A percentile compares a stretch with the other conserved stretches of the same genome.
These are phyloP conservation scores for Daldinia grandis DNA, from an alignment of 495 filamentous ascomycete genomes.

Conservation along the genomic window DNA sequence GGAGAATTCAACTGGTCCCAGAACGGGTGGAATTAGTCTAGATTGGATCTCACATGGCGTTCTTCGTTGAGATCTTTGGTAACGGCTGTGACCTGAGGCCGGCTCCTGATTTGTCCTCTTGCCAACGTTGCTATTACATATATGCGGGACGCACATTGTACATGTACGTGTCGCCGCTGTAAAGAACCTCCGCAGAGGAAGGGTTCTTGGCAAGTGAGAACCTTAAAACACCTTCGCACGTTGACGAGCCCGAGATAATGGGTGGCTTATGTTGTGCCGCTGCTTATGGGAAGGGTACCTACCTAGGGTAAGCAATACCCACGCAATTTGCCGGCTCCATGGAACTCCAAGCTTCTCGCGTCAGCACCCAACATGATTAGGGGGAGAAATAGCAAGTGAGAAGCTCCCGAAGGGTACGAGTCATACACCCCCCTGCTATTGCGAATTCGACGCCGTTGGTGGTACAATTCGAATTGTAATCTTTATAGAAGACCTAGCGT, in stretches of 20 bases:
- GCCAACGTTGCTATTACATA: slow-evolving; percentile 12
- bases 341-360: slow-evolving; percentile 42
- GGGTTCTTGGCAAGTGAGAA: slow-evolving; percentile 42
- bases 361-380: slow-evolving; percentile 39
- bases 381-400: slow-evolving; percentile 14
- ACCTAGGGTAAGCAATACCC: slow-evolving; percentile 36
- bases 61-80: slow-evolving; percentile 38
- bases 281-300: slow-evolving; percentile 28
- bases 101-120: slow-evolving; percentile 31
- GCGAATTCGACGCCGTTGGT: slow-evolving; percentile 10
- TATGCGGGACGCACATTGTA: slow-evolving; percentile 30
- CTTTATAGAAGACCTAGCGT: background rate
- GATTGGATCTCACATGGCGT: slow-evolving; percentile 39
- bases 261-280: slow-evolving; percentile 41
- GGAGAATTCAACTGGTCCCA: background rate
- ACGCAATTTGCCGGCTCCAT: slow-evolving; percentile 31
- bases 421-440: slow-evolving; percentile 1
- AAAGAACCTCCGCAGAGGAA: slow-evolving; percentile 32
- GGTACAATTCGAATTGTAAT: background rate
- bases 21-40: slow-evolving; percentile 25
- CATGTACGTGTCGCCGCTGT: slow-evolving; percentile 40
- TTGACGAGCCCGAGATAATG: slow-evolving; percentile 38
- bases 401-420: background rate
- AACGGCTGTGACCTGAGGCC: slow-evolving; percentile 37
- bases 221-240: slow-evolving; percentile 39